These are phyloP conservation scores for Arthroderma uncinatum DNA, from an alignment of 2,329 filamentous ascomycete species.

Conservation along the genomic window DNA sequence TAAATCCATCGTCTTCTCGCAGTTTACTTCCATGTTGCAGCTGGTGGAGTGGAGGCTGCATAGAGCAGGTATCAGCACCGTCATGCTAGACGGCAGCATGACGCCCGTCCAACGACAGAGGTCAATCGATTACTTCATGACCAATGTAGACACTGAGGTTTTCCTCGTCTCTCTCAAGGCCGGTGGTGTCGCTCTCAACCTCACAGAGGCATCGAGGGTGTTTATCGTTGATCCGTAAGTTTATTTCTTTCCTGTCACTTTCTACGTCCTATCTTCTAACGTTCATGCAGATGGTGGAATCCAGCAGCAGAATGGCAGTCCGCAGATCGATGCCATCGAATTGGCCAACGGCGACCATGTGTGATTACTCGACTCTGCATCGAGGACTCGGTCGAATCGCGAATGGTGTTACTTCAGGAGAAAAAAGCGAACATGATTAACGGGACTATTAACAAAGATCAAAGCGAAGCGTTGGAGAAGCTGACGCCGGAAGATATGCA, in stretches of 20 bases:
- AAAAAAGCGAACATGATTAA: conserved; percentile 99
- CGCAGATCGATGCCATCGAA: conserved; percentile 86
- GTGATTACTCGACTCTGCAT: conserved; percentile 91
- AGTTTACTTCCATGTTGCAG: conserved; percentile 95
- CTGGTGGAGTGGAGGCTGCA: conserved; percentile 93
- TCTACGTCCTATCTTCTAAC: not conserved
- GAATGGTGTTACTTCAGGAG: conserved; percentile 91
- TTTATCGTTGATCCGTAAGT: conserved; percentile 94
- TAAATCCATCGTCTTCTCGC: conserved; percentile 95
- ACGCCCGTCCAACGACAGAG: conserved; percentile 84
- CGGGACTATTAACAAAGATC: conserved; percentile 88
- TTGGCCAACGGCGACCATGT: conserved; percentile 86
- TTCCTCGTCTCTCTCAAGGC: conserved; percentile 95
- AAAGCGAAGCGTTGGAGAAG: conserved; percentile 73
- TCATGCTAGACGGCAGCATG: conserved; percentile 98
- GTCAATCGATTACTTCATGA: conserved; percentile 95
- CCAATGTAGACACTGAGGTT: conserved; percentile 82
- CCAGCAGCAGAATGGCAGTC: conserved; percentile 99
- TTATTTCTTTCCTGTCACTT: conserved; percentile 20
- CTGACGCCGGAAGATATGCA: conserved; percentile 86
- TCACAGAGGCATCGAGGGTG: conserved; percentile 87
- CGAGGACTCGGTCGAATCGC: conserved; percentile 90
- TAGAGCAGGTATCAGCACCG: conserved; percentile 92
- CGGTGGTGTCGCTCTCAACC: conserved; percentile 85
- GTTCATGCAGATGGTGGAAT: conserved; percentile 77